These are phyloP conservation scores for Sesbania bispinosa DNA, from an alignment of 306 rosid genomes.

Conservation along the genomic window DNA sequence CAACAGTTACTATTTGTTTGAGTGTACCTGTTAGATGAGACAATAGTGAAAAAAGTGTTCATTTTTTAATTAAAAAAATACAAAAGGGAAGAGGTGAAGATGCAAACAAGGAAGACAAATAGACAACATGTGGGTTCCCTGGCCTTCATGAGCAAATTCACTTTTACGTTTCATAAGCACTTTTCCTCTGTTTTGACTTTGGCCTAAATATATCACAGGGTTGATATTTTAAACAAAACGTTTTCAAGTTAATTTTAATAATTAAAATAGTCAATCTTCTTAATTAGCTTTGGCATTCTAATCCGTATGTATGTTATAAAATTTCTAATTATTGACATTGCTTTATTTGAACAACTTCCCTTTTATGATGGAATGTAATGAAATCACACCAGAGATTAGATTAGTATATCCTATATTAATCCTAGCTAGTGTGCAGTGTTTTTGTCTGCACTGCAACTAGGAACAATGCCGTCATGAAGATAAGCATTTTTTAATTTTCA, in stretches of 20 bases:
- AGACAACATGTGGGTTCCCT: conserved; percentile 32
- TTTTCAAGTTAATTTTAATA: background rate
- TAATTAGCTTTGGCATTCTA: conserved; percentile 9
- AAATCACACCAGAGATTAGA: conserved; percentile 19
- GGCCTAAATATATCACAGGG: background rate
- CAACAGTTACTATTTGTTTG: background rate
- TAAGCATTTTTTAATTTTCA: background rate
- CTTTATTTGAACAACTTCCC: conserved; percentile 3
- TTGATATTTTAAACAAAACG: conserved; percentile 13
- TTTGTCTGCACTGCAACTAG: conserved; percentile 31
- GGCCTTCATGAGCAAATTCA: conserved; percentile 6
- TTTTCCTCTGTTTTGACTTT: conserved; percentile 32
- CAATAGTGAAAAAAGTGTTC: conserved; percentile 4
- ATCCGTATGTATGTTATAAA: background rate
- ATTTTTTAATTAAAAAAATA: background rate
- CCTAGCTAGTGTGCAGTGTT: conserved; percentile 21
- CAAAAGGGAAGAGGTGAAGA: background rate
- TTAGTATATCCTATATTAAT: conserved; percentile 21
- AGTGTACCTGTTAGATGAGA: conserved; percentile 8
- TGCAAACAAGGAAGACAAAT: background rate
- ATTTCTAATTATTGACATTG: conserved; percentile 22
- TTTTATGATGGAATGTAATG: conserved; percentile 20
- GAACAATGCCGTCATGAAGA: conserved; percentile 1
- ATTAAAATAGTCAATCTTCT: conserved; percentile 21
- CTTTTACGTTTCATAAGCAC: conserved; percentile 19